Percentiles rank a stretch among this genome's conserved stretches.
Evolutionary conservation across 2,329 filamentous ascomycete species (phyloP).

Genomic region (Colletotrichum endophyticum): DNA sequence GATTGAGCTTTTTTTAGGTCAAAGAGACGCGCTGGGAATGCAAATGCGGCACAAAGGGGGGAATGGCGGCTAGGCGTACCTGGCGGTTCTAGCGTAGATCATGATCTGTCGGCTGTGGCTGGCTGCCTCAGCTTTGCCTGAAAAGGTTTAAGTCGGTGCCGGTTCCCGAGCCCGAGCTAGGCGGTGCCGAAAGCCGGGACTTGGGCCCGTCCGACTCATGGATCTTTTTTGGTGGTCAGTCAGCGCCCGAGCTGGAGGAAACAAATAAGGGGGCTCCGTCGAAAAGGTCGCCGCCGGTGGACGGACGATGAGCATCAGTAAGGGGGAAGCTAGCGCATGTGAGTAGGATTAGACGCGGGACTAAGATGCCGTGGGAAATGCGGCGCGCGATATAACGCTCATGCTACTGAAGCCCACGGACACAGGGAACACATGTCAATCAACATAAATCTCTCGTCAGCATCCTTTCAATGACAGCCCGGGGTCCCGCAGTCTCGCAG

Average conservation of each 20-base stretch:
- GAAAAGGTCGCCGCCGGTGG: background rate
- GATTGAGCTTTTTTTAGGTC: background rate
- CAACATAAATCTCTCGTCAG: background rate
- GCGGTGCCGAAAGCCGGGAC: background rate
- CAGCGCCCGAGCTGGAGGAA: background rate
- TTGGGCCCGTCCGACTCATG: background rate
- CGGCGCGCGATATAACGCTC: background rate
- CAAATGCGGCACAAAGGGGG: background rate
- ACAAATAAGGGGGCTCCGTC: background rate
- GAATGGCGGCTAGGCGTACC: background rate
- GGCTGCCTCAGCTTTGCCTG: background rate
- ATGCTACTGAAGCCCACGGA: background rate
- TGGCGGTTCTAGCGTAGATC: background rate
- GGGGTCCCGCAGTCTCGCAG: background rate
- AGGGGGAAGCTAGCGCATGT: background rate
- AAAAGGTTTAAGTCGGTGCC: background rate
- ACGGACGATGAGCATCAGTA: background rate
- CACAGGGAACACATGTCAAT: background rate
- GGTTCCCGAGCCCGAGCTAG: background rate
- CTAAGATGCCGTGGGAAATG: background rate
- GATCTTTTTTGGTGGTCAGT: background rate
- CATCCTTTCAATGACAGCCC: background rate
- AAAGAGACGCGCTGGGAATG: background rate
- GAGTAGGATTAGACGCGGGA: background rate
- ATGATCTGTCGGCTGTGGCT: background rate